These are phyloP conservation scores for Lactifluus hygrophoroides DNA, from an alignment of 768 basidiomycete species.

Conservation along the genomic window DNA sequence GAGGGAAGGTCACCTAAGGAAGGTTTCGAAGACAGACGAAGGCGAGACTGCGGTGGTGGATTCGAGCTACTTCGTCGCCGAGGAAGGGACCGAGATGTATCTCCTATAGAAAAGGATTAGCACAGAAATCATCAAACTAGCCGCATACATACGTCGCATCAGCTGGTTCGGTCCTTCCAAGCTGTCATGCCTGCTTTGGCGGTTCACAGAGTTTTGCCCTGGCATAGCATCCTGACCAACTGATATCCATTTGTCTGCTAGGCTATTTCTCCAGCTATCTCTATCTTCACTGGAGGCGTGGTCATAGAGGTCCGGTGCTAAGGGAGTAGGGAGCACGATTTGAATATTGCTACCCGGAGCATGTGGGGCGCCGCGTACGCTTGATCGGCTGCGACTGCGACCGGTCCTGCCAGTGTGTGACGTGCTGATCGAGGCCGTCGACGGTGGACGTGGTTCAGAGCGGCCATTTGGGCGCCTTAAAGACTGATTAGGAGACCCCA, in stretches of 20 bases:
- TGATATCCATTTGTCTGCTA: conserved; percentile 17
- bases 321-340: conserved; percentile 59
- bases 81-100: neutral
- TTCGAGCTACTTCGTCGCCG: conserved; percentile 13
- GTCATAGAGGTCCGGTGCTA: conserved; percentile 35
- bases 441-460: neutral
- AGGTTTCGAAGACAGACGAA: neutral
- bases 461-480: neutral
- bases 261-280: conserved; percentile 3
- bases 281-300: neutral
- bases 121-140: neutral
- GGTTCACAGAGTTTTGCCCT: neutral
- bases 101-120: neutral
- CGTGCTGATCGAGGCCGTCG: conserved; percentile 5
- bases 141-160: neutral
- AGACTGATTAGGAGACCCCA: neutral
- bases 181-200: neutral
- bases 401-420: conserved; percentile 6
- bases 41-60: conserved; percentile 8
- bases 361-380: conserved; percentile 52
- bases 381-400: conserved; percentile 21
- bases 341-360: conserved; percentile 51
- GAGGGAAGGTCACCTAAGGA: neutral
- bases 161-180: neutral
- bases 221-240: conserved; percentile 1